A percentile compares a stretch with the other conserved stretches of the same genome.
phyloP scores from a whole-genome alignment of 192 early-diverging fungal species.

The Coemansia aciculifera region DNA sequence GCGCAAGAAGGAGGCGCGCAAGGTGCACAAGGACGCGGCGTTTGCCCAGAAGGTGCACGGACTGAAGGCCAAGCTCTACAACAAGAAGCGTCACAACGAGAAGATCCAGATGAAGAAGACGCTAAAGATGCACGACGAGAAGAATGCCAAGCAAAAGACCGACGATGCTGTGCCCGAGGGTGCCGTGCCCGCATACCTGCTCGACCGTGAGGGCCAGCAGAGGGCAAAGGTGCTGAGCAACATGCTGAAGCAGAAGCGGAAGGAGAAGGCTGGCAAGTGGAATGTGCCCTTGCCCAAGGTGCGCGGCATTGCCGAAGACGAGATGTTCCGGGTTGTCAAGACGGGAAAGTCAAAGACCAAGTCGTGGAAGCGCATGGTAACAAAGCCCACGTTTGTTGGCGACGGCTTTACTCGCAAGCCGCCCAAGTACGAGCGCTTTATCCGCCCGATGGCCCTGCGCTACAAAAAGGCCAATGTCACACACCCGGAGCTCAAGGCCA shows the following conservation, averaged over 20 bases:
- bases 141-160: slow-evolving; percentile 91
- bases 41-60: slow-evolving; percentile 97
- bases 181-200: slow-evolving; percentile 94
- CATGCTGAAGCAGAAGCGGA: slow-evolving; percentile 99
- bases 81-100: slow-evolving; percentile 96
- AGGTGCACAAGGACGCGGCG: slow-evolving; percentile 87
- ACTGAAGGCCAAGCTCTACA: slow-evolving; percentile 96
- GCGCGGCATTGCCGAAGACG: slow-evolving; percentile 97
- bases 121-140: slow-evolving; percentile 97
- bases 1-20: slow-evolving; percentile 95
- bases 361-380: slow-evolving; percentile 98
- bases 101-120: slow-evolving; percentile 99
- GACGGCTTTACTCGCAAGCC: slow-evolving; percentile 99
- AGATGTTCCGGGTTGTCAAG: slow-evolving; percentile 98
- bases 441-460: slow-evolving; percentile 95
- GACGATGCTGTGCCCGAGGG: slow-evolving; percentile 89
- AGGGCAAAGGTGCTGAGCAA: slow-evolving; percentile 96
- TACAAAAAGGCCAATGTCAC: slow-evolving; percentile 99
- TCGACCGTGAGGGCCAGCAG: slow-evolving; percentile 97
- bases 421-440: slow-evolving; percentile 98
- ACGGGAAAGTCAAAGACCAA: slow-evolving; percentile 93
- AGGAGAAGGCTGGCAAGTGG: slow-evolving; percentile 99
- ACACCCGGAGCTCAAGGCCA: slow-evolving; percentile 96
- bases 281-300: slow-evolving; percentile 96
- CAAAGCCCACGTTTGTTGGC: slow-evolving; percentile 98